phyloP scores from a whole-genome alignment of 192 early-diverging fungal species.

The Geranomyces michiganensis region DNA sequence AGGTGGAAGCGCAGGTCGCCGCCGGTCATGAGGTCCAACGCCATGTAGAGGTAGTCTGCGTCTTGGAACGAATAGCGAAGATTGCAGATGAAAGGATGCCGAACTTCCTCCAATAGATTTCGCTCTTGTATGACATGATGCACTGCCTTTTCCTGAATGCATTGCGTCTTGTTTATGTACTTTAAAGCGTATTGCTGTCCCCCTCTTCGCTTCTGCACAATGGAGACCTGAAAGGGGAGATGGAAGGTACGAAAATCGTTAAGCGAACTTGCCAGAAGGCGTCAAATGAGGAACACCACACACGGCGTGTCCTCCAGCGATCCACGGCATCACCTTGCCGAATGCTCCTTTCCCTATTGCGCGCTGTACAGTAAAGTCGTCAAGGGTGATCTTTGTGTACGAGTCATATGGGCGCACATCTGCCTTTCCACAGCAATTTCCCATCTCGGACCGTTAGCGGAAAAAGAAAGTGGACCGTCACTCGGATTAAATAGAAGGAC shows the following conservation, averaged over 20 bases:
- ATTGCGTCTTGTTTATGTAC: constrained; percentile 93
- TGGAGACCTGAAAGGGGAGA: constrained; percentile 69
- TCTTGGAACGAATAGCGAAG: constrained; percentile 54
- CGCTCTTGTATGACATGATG: constrained; percentile 92
- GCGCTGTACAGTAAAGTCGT: constrained; percentile 86
- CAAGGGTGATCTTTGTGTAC: constrained; percentile 48
- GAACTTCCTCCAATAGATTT: constrained; percentile 82
- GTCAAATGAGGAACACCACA: too few species aligned
- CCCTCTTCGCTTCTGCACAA: constrained; percentile 84
- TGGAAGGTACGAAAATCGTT: too few species aligned
- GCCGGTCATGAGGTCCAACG: constrained; percentile 51
- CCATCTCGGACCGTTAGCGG: too few species aligned
- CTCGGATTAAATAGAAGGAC: too few species aligned
- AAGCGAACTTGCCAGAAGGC: too few species aligned
- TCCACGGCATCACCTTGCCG: constrained; percentile 63
- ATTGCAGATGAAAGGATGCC: constrained; percentile 78
- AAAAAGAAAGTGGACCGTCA: too few species aligned
- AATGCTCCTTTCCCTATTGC: constrained; percentile 94
- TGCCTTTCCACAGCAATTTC: too few species aligned
- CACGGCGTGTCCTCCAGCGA: background rate
- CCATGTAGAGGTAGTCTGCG: constrained; percentile 50
- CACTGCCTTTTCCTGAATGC: constrained; percentile 67
- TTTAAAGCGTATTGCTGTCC: constrained; percentile 86
- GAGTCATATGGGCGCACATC: constrained; percentile 5
- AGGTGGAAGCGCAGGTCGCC: constrained; percentile 54